These are phyloP conservation scores for Yamadazyma diddensiae DNA, from an alignment of 1,139 yeast species.

Conservation along the genomic window DNA sequence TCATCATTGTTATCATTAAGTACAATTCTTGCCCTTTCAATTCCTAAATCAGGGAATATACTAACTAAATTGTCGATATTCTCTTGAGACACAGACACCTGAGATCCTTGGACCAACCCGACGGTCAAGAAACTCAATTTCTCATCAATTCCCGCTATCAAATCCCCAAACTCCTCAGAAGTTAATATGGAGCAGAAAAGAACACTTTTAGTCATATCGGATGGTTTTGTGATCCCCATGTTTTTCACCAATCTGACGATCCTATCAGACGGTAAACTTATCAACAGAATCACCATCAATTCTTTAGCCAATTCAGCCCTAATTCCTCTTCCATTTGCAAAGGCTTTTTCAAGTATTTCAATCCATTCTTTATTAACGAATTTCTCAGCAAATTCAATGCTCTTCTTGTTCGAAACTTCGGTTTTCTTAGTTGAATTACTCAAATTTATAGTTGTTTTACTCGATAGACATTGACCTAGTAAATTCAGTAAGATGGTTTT, in stretches of 20 bases:
- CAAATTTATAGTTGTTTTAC: conserved; percentile 12
- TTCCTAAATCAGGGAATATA: conserved; percentile 56
- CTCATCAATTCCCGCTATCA: conserved; percentile 50
- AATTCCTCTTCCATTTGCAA: conserved; percentile 54
- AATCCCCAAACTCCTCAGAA: conserved; percentile 38
- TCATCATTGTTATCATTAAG: conserved; percentile 49
- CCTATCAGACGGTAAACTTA: conserved; percentile 47
- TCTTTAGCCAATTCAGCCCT: conserved; percentile 45
- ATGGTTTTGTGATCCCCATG: conserved; percentile 41
- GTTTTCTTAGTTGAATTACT: background rate
- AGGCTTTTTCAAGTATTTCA: conserved; percentile 53
- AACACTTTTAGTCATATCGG: conserved; percentile 46
- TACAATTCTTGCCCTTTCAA: conserved; percentile 42
- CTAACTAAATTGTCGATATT: conserved; percentile 47
- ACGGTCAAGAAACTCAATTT: conserved; percentile 46
- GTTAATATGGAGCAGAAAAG: conserved; percentile 51
- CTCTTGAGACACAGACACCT: conserved; percentile 20
- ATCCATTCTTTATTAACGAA: conserved; percentile 59
- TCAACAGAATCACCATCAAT: conserved; percentile 49
- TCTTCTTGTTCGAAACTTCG: conserved; percentile 16
- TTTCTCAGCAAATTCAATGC: conserved; percentile 44
- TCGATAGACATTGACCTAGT: conserved; percentile 36
- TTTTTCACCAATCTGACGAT: conserved; percentile 41
- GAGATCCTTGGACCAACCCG: too few species aligned
- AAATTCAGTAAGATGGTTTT: conserved; percentile 41